Evolutionary conservation across 306 rosid genomes (phyloP).

Genomic region (Acacia melanoxylon): DNA sequence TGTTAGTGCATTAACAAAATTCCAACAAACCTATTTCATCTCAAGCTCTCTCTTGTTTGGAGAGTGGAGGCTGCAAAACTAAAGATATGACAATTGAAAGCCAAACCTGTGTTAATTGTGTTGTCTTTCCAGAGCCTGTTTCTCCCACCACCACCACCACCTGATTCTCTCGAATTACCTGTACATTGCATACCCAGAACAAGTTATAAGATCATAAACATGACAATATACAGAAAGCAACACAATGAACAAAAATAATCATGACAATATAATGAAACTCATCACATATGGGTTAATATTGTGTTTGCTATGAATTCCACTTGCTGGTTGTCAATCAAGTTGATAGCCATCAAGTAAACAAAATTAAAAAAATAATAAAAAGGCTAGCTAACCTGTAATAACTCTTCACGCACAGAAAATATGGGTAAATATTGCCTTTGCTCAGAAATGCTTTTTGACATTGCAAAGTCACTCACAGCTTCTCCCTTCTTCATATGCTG

Average conservation of each 20-base stretch:
- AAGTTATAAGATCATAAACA: conserved; percentile 12
- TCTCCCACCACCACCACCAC: conserved; percentile 95
- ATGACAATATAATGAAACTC: conserved; percentile 3
- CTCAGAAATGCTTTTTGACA: conserved; percentile 79
- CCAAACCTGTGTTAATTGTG: conserved; percentile 90
- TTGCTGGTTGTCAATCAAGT: background rate
- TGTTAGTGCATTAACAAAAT: conserved; percentile 4
- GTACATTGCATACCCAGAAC: conserved; percentile 31
- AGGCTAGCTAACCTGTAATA: conserved; percentile 74
- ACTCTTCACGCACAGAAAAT: conserved; percentile 88
- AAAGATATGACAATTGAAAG: background rate
- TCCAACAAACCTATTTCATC: background rate
- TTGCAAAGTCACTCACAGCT: conserved; percentile 96
- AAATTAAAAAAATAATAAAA: conserved; percentile 15
- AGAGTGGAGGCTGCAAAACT: background rate
- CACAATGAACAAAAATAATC: background rate
- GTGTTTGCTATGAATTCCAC: background rate
- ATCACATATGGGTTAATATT: background rate
- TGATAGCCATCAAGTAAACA: background rate
- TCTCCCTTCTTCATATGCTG: conserved; percentile 93
- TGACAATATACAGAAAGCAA: conserved; percentile 13
- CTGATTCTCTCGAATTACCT: conserved; percentile 95
- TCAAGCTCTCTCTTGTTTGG: background rate
- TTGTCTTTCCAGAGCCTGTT: conserved; percentile 99
- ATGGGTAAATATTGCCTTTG: conserved; percentile 97